These are phyloP conservation scores for Russula emetica DNA, from an alignment of 768 basidiomycete species.

Conservation along the genomic window DNA sequence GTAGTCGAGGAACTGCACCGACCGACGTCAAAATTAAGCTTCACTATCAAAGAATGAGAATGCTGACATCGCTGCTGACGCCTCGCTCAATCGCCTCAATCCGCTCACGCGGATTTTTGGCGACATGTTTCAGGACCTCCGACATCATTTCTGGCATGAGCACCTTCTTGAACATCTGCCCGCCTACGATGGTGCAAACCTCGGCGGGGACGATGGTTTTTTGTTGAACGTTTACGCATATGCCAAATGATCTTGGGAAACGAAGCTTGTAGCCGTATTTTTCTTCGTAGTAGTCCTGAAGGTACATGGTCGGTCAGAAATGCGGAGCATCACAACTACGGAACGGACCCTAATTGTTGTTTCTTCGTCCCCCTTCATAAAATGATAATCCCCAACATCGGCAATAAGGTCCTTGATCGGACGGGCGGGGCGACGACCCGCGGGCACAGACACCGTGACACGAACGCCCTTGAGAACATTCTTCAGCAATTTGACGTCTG, in stretches of 20 bases:
- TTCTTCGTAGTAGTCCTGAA: slow-evolving; percentile 19
- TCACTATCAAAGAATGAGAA: background rate
- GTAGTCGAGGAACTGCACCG: slow-evolving; percentile 25
- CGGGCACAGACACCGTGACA: slow-evolving; percentile 18
- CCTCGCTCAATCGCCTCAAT: slow-evolving; percentile 21
- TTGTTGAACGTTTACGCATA: slow-evolving; percentile 18
- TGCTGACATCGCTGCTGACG: slow-evolving; percentile 20
- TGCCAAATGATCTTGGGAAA: slow-evolving; percentile 19
- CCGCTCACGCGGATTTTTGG: slow-evolving; percentile 18
- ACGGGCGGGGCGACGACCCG: slow-evolving; percentile 11
- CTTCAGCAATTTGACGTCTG: slow-evolving; percentile 17
- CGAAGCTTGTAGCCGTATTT: slow-evolving; percentile 18
- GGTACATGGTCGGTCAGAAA: background rate
- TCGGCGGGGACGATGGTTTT: slow-evolving; percentile 23
- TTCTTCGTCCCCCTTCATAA: slow-evolving; percentile 19
- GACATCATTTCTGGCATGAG: slow-evolving; percentile 19
- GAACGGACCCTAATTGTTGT: slow-evolving; percentile 19
- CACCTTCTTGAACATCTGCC: slow-evolving; percentile 27
- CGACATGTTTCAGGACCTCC: slow-evolving; percentile 22
- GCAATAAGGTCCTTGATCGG: slow-evolving; percentile 22
- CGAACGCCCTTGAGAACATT: slow-evolving; percentile 14
- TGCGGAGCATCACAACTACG: background rate
- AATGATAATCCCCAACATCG: slow-evolving; percentile 11
- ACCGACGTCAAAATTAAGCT: background rate
- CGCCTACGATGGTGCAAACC: slow-evolving; percentile 25